Evolutionary conservation across 2,329 filamentous ascomycete species (phyloP).

Genomic region (Rhinocladiella similis): DNA sequence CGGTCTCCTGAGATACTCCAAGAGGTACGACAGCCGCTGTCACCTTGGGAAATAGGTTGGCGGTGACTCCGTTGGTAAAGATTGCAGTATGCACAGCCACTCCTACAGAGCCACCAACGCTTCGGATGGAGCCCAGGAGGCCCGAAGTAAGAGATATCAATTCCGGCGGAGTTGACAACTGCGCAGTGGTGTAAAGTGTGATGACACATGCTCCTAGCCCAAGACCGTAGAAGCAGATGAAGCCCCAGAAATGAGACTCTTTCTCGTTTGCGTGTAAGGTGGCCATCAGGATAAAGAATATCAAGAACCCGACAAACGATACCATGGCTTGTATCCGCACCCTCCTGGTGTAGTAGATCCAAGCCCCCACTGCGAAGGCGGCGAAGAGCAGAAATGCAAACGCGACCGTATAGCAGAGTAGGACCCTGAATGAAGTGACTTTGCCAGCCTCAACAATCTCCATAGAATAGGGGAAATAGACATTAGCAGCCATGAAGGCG

Average conservation of each 20-base stretch:
- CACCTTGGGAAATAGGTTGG: slow-evolving; percentile 17
- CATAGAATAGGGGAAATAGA: slow-evolving; percentile 1
- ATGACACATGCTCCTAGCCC: slow-evolving; percentile 18
- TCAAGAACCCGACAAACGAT: slow-evolving; percentile 7
- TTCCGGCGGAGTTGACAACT: slow-evolving; percentile 18
- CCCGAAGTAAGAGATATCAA: slow-evolving; percentile 18
- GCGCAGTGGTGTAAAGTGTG: slow-evolving; percentile 16
- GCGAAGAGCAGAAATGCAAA: not conserved
- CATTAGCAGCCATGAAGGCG: slow-evolving; percentile 1
- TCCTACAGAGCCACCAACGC: slow-evolving; percentile 15
- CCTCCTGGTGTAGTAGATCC: slow-evolving; percentile 5
- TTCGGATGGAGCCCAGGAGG: slow-evolving; percentile 16
- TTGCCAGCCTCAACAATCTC: not conserved
- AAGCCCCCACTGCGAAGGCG: slow-evolving; percentile 1
- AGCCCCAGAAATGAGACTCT: slow-evolving; percentile 18
- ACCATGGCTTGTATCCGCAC: slow-evolving; percentile 1
- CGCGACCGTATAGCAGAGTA: not conserved
- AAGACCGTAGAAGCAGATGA: slow-evolving; percentile 13
- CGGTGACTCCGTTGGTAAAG: slow-evolving; percentile 11
- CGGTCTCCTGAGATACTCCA: slow-evolving; percentile 6
- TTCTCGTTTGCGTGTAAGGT: not conserved
- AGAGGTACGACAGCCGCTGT: slow-evolving; percentile 17
- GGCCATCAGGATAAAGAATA: slow-evolving; percentile 14
- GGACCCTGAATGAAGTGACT: not conserved
- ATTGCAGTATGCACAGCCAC: slow-evolving; percentile 17